These are phyloP conservation scores for Spizellomyces sp. DNA, from an alignment of 192 early-diverging fungal species.

Conservation along the genomic window DNA sequence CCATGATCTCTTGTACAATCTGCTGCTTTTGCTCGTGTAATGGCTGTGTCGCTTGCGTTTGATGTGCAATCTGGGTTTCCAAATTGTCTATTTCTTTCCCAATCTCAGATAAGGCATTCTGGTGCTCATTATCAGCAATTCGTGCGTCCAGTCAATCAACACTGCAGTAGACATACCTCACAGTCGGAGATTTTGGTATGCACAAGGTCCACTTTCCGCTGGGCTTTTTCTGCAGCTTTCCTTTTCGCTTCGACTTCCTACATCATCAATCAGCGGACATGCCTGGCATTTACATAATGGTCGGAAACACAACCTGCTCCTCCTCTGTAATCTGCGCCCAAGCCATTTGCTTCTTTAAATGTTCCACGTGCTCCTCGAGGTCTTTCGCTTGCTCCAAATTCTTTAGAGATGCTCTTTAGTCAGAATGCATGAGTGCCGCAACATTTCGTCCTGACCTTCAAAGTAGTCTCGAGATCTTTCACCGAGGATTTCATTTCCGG, in stretches of 20 bases:
- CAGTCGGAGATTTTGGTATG: slow-evolving; percentile 19
- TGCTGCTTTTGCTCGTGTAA: not conserved
- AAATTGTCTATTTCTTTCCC: slow-evolving; percentile 6
- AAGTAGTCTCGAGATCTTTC: slow-evolving; percentile 65
- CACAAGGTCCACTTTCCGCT: slow-evolving; percentile 23
- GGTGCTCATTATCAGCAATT: no score
- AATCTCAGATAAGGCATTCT: no score
- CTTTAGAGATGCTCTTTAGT: slow-evolving; percentile 23
- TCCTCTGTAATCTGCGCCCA: slow-evolving; percentile 73
- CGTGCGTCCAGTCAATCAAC: no score
- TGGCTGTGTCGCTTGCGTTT: slow-evolving; percentile 13
- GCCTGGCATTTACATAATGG: not conserved
- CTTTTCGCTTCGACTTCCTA: slow-evolving; percentile 18
- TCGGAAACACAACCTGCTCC: slow-evolving; percentile 36
- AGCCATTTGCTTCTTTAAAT: slow-evolving; percentile 68
- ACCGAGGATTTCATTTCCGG: slow-evolving; percentile 72
- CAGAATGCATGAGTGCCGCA: slow-evolving; percentile 43
- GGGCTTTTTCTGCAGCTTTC: not conserved
- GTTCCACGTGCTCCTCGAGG: slow-evolving; percentile 33
- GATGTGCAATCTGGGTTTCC: slow-evolving; percentile 1
- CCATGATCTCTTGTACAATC: not conserved
- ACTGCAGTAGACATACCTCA: not conserved
- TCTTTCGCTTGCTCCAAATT: slow-evolving; percentile 34
- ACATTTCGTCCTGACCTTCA: slow-evolving; percentile 58
- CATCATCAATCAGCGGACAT: not conserved